These are phyloP conservation scores for Discostella pseudostelligera DNA, from an alignment of 108 stramenopile genomes.

Conservation along the genomic window DNA sequence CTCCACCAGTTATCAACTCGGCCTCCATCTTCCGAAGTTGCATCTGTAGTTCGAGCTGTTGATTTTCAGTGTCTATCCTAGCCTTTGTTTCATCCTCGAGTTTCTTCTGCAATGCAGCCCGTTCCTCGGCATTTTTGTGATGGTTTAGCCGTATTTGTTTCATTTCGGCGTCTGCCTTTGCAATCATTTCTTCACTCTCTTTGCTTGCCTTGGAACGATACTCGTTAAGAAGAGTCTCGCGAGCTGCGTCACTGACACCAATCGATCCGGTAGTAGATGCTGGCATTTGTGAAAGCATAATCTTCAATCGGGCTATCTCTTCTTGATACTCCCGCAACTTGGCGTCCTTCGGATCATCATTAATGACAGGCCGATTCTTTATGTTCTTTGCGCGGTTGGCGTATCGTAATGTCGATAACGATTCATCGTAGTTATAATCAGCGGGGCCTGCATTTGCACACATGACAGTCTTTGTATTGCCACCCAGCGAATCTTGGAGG, in stretches of 20 bases:
- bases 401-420: constrained; percentile 95
- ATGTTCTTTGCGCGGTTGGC: constrained; percentile 99
- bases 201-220: constrained; percentile 26
- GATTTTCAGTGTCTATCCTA: constrained; percentile 61
- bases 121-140: constrained; percentile 67
- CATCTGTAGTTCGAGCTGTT: constrained; percentile 54
- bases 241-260: constrained; percentile 2
- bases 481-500: constrained; percentile 95
- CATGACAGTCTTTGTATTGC: constrained; percentile 93
- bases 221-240: constrained; percentile 18
- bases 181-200: constrained; percentile 42
- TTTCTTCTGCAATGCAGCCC: constrained; percentile 57
- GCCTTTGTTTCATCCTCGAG: constrained; percentile 72
- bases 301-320: constrained; percentile 54
- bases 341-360: constrained; percentile 96
- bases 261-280: background rate
- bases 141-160: constrained; percentile 45
- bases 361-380: constrained; percentile 98
- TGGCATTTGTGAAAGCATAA: constrained; percentile 29
- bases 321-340: constrained; percentile 92
- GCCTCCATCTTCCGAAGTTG: constrained; percentile 85
- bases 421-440: constrained; percentile 98
- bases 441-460: constrained; percentile 96
- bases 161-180: constrained; percentile 45
- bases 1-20: constrained; percentile 81